Percentiles rank a stretch among this genome's conserved stretches.
Evolutionary conservation across 164 flowering plant genomes (phyloP).

Genomic region (Aristolochia fimbriata): DNA sequence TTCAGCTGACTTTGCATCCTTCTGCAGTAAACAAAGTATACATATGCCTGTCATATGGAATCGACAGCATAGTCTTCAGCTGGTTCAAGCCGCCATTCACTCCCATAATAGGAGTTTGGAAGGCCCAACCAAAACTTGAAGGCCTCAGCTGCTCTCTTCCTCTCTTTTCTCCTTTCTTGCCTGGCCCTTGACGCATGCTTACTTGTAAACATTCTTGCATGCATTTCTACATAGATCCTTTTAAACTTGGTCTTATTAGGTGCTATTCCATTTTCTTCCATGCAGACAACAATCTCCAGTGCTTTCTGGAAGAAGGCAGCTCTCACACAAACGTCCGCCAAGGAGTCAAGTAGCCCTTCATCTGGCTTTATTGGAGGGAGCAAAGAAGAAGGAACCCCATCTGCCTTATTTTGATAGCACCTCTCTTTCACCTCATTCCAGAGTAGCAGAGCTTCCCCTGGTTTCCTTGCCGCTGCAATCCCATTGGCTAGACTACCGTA

Average conservation of each 20-base stretch:
- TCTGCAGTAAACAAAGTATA: too few species aligned
- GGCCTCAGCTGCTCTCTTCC: conserved; percentile 93
- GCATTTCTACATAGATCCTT: conserved; percentile 92
- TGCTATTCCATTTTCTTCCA: conserved; percentile 86
- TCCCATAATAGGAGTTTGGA: conserved; percentile 85
- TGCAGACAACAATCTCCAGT: conserved; percentile 88
- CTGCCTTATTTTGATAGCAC: conserved; percentile 21
- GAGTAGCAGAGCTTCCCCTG: conserved; percentile 86
- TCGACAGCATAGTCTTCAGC: conserved; percentile 19
- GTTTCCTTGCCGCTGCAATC: conserved; percentile 74
- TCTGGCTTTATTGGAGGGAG: conserved; percentile 65
- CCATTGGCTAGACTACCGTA: conserved; percentile 90
- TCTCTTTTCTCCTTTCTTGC: conserved; percentile 65
- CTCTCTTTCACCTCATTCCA: conserved; percentile 94
- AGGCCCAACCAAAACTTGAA: conserved; percentile 97
- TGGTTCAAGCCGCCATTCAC: conserved; percentile 76
- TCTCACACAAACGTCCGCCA: conserved; percentile 90
- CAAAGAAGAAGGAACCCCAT: conserved; percentile 14
- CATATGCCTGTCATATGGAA: background rate
- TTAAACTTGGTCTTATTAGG: conserved; percentile 83
- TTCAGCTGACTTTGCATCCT: too few species aligned
- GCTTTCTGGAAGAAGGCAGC: conserved; percentile 92
- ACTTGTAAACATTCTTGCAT: conserved; percentile 94
- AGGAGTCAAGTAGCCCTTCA: conserved; percentile 69
- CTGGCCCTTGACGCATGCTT: conserved; percentile 97